Evolutionary conservation across 208 protist genomes (phyloP), one percentile per base, ranked within the genome.

Genomic region (Vickermania spadyakhi): DNA sequence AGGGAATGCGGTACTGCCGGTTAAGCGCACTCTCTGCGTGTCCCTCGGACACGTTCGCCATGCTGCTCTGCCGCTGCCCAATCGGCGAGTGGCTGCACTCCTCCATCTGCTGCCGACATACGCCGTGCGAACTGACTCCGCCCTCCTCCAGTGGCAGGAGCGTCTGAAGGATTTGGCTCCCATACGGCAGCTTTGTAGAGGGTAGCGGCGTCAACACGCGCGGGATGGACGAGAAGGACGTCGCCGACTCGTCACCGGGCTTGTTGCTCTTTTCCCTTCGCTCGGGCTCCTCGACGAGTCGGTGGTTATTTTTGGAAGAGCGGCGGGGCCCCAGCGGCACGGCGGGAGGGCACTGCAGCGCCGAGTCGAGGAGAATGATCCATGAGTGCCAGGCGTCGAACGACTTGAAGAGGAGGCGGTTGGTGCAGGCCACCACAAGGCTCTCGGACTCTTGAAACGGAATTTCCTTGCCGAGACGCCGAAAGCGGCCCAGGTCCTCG

Each of bases 391-490:
- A 94, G 28, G 81, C 87, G 7, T 75, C 73, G 70, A 89, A 94
- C 62, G 73, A 75, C 31, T 79, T 81, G 36, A 91, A 64, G 11
- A 94, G 72, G 66, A 91, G 89, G 2, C 83, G 83, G 56, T 94
- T 94, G 0, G 87, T 94, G 51, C 68, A 69, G 1, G 79, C 84
- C 21, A 90, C 78, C 52, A 94, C 70, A 42, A 86, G 53, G 41
- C 70, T 69, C 52, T 83, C 64, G 36, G 60, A 49, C 14, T 23
- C 31, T 3, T 73, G 65, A 42, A 94, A 91, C 11, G 84, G 73
- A 22, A 90, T 59, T 25, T 67, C 77, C 62, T 83, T 82, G 31
- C 87, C 87, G 65, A 90, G 72, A 18, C 80, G 78, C 11, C 70
- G 76, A 25, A 86, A 72, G 7, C 72, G 76, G 7, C 59, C 42